A percentile compares a stretch with the other conserved stretches of the same genome.
Conservation (phyloP, 257 asterid genomes). For the Solanum bulbocastanum region DNA sequence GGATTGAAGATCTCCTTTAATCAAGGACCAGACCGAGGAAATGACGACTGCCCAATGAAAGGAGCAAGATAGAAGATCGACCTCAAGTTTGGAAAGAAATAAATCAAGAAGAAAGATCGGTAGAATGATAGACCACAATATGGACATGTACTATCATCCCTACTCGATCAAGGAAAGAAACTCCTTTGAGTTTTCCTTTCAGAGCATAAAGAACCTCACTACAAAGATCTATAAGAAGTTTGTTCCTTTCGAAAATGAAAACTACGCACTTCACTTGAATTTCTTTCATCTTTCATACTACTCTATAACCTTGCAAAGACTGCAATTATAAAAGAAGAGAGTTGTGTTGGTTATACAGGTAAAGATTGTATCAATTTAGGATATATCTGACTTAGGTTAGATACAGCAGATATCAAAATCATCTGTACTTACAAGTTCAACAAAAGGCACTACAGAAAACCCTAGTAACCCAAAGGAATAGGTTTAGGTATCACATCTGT, state of each 20-base stretch:
- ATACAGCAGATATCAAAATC: not conserved
- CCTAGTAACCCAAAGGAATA: not conserved
- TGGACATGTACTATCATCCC: not conserved
- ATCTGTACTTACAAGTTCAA: not conserved
- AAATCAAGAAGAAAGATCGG: not conserved
- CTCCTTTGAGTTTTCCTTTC: not conserved
- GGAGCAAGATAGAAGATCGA: not conserved
- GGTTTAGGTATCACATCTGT: not conserved
- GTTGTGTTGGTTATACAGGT: not conserved
- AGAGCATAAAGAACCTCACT: not conserved
- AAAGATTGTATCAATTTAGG: not conserved
- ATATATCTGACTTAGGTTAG: not conserved
- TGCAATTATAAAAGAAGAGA: not conserved
- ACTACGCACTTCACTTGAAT: not conserved
- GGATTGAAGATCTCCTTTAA: not conserved
- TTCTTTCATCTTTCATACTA: not conserved
- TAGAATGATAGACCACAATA: not conserved
- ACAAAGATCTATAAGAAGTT: not conserved
- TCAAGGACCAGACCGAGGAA: not conserved
- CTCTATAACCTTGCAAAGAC: not conserved
- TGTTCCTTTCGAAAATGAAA: not conserved
- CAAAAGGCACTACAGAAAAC: not conserved
- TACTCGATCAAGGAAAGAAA: not conserved
- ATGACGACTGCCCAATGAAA: not conserved
- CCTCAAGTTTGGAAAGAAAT: not conserved